These are phyloP conservation scores for Flaveria sonorensis DNA, from an alignment of 129 eudicot genomes.

Conservation along the genomic window DNA sequence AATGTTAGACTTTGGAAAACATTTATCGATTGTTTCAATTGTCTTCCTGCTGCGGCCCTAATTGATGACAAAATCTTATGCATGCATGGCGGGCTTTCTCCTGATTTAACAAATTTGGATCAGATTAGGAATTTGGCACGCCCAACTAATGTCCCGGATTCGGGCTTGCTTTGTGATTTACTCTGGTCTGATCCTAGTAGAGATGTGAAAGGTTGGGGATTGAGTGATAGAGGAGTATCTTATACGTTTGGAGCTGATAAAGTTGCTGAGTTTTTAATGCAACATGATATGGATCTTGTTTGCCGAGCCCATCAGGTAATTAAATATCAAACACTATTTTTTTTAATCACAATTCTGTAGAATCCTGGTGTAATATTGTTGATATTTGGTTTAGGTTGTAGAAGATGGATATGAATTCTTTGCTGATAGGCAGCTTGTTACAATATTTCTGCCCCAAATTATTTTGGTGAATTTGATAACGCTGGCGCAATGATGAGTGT, in stretches of 20 bases:
- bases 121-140: slow-evolving; percentile 62
- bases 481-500: slow-evolving; percentile 90
- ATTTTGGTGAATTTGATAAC: slow-evolving; percentile 78
- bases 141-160: slow-evolving; percentile 77
- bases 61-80: slow-evolving; percentile 75
- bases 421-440: slow-evolving; percentile 77
- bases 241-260: slow-evolving; percentile 74
- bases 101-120: slow-evolving; percentile 56
- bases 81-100: slow-evolving; percentile 84
- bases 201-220: slow-evolving; percentile 72
- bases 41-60: slow-evolving; percentile 77
- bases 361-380: background rate
- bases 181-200: slow-evolving; percentile 81
- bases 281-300: slow-evolving; percentile 75
- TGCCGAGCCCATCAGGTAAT: slow-evolving; percentile 81
- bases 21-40: slow-evolving; percentile 68
- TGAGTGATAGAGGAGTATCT: slow-evolving; percentile 76
- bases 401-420: slow-evolving; percentile 80
- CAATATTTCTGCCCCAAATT: slow-evolving; percentile 75
- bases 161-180: slow-evolving; percentile 77
- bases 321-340: background rate
- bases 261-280: slow-evolving; percentile 72
- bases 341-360: background rate
- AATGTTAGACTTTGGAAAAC: slow-evolving; percentile 72
- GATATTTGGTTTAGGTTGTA: slow-evolving; percentile 51